phyloP scores from a whole-genome alignment of 305 asterid genomes.

The Plantago rigida region DNA sequence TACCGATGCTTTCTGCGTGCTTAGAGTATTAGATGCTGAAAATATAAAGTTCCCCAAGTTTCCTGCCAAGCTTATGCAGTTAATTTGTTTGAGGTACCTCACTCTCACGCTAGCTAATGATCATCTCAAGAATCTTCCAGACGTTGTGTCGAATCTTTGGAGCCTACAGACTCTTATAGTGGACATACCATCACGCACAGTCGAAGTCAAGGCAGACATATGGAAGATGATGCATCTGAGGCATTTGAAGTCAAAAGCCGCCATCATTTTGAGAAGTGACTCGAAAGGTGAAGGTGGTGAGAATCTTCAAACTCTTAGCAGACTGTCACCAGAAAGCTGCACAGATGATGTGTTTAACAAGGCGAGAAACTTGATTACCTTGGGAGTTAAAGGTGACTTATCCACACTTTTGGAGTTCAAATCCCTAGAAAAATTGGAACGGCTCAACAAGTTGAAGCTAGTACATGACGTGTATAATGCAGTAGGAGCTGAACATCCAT shows the following conservation, averaged over 20 bases:
- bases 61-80: slow-evolving; percentile 3
- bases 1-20: slow-evolving; percentile 6
- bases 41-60: slow-evolving; percentile 1
- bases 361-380: slow-evolving; percentile 4
- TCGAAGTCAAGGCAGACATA: not conserved
- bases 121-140: slow-evolving; percentile 19
- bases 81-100: slow-evolving; percentile 21
- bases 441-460: slow-evolving; percentile 8
- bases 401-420: slow-evolving; percentile 4
- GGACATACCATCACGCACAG: slow-evolving; percentile 1
- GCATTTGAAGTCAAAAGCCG: slow-evolving; percentile 35
- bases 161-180: slow-evolving; percentile 31
- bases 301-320: slow-evolving; percentile 32
- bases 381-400: slow-evolving; percentile 6
- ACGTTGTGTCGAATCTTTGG: slow-evolving; percentile 24
- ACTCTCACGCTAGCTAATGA: slow-evolving; percentile 19
- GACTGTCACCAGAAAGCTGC: slow-evolving; percentile 21
- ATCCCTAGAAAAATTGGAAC: not conserved
- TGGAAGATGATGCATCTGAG: slow-evolving; percentile 26
- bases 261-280: slow-evolving; percentile 21
- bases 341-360: not conserved
- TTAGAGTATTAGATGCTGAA: slow-evolving; percentile 9
- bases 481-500: not conserved
- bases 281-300: slow-evolving; percentile 24
- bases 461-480: slow-evolving; percentile 9